Evolutionary conservation across 176 grass and related monocot genomes (phyloP).

Genomic region (Olyra latifolia): DNA sequence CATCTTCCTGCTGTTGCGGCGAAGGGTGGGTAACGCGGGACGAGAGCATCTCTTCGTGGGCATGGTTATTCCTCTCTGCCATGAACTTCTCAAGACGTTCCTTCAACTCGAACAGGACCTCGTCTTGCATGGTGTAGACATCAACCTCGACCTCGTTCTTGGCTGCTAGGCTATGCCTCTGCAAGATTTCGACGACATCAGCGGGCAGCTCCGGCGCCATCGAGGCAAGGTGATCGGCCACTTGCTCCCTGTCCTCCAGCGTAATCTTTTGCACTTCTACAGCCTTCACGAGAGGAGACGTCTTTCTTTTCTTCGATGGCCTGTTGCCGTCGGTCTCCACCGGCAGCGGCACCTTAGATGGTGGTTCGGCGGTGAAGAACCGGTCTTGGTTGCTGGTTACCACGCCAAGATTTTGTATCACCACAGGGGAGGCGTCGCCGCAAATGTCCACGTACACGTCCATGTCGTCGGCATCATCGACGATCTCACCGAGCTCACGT

Average conservation of each 20-base stretch:
- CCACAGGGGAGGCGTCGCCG: conserved; percentile 37
- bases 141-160: not conserved
- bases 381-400: not conserved
- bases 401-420: not conserved
- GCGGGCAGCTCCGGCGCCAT: conserved; percentile 28
- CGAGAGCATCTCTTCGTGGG: not conserved
- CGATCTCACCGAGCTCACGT: not conserved
- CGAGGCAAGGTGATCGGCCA: conserved; percentile 16
- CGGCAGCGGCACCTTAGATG: too few species aligned
- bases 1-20: not conserved
- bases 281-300: too few species aligned
- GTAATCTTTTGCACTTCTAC: too few species aligned
- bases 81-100: conserved; percentile 25
- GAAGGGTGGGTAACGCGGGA: not conserved
- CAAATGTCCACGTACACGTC: conserved; percentile 41
- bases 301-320: too few species aligned
- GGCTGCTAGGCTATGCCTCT: not conserved
- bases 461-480: not conserved
- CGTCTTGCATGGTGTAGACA: not conserved
- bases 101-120: conserved; percentile 10
- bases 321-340: too few species aligned
- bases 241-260: not conserved
- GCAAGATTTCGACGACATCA: conserved; percentile 3
- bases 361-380: too few species aligned
- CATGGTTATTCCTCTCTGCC: not conserved